Evolutionary conservation across 768 basidiomycete species (phyloP).

Genomic region (Rhodosporidiobolus sp.): DNA sequence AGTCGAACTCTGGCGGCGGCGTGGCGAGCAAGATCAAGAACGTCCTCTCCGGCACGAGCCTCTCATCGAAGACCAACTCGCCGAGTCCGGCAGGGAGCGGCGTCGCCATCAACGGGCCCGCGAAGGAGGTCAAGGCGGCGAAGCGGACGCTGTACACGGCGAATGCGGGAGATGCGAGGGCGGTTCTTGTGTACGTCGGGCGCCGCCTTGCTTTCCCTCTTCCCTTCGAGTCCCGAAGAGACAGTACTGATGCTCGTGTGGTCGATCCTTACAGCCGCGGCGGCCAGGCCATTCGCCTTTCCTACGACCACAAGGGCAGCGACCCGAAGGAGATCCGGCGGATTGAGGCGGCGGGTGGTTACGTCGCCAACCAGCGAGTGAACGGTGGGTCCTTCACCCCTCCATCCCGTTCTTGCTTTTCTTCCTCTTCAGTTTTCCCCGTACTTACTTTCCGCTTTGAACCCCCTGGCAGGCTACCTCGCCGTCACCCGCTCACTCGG

Average conservation of each 20-base stretch:
- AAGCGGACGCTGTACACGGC: slow-evolving; percentile 73
- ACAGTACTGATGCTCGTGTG: neutral
- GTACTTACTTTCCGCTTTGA: slow-evolving; percentile 78
- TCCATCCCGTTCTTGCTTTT: slow-evolving; percentile 77
- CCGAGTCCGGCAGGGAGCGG: neutral
- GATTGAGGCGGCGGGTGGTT: slow-evolving; percentile 95
- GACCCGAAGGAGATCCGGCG: slow-evolving; percentile 96
- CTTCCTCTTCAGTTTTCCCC: slow-evolving; percentile 68
- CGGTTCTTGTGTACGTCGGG: slow-evolving; percentile 67
- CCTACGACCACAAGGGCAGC: slow-evolving; percentile 98
- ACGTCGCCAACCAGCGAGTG: slow-evolving; percentile 96
- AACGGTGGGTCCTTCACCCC: slow-evolving; percentile 60
- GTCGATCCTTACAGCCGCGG: slow-evolving; percentile 55
- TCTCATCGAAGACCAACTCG: neutral
- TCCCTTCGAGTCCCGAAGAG: too few species aligned
- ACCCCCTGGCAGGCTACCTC: slow-evolving; percentile 59
- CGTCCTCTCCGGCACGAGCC: slow-evolving; percentile 6
- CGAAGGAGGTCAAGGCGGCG: slow-evolving; percentile 48
- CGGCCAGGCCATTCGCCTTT: slow-evolving; percentile 85
- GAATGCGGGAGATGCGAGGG: slow-evolving; percentile 94
- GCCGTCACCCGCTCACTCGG: slow-evolving; percentile 96
- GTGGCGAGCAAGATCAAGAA: slow-evolving; percentile 35
- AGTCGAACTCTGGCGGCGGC: neutral
- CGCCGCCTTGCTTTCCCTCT: neutral
- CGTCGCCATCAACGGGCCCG: slow-evolving; percentile 22